Evolutionary conservation across 2,329 filamentous ascomycete species (phyloP).

Genomic region (Pseudogymnoascus sp.): DNA sequence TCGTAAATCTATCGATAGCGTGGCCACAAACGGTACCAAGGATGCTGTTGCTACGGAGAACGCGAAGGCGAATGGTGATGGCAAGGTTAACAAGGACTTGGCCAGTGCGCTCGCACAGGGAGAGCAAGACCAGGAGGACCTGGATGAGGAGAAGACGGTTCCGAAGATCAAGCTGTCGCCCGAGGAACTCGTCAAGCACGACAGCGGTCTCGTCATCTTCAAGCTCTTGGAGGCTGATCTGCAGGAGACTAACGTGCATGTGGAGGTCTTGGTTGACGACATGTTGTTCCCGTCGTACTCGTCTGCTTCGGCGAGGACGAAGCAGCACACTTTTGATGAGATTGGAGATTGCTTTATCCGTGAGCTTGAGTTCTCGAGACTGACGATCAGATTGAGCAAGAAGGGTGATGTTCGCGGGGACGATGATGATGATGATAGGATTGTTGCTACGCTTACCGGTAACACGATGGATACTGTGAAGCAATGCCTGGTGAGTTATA

Average conservation of each 20-base stretch:
- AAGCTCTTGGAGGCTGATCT: slow-evolving; percentile 86
- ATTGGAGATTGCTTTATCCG: slow-evolving; percentile 93
- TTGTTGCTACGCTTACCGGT: slow-evolving; percentile 73
- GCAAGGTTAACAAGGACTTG: slow-evolving; percentile 21
- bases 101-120: slow-evolving; percentile 24
- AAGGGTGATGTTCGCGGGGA: slow-evolving; percentile 66
- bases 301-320: slow-evolving; percentile 65
- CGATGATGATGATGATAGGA: slow-evolving; percentile 59
- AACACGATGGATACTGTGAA: slow-evolving; percentile 82
- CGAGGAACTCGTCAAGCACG: slow-evolving; percentile 75
- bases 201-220: slow-evolving; percentile 90
- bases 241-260: slow-evolving; percentile 61
- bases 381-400: slow-evolving; percentile 79
- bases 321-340: slow-evolving; percentile 70
- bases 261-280: slow-evolving; percentile 91
- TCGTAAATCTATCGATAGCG: slow-evolving; percentile 15
- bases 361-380: slow-evolving; percentile 90
- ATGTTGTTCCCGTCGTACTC: slow-evolving; percentile 85
- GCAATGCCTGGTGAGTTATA: slow-evolving; percentile 63
- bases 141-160: slow-evolving; percentile 39
- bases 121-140: slow-evolving; percentile 37
- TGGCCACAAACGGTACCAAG: slow-evolving; percentile 13
- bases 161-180: slow-evolving; percentile 71
- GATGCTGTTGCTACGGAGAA: slow-evolving; percentile 17
- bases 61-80: slow-evolving; percentile 33